A percentile compares a stretch with the other conserved stretches of the same genome.
Conservation (phyloP, 2,329 filamentous ascomycete species). For the Chalaropsis thielavioides region DNA sequence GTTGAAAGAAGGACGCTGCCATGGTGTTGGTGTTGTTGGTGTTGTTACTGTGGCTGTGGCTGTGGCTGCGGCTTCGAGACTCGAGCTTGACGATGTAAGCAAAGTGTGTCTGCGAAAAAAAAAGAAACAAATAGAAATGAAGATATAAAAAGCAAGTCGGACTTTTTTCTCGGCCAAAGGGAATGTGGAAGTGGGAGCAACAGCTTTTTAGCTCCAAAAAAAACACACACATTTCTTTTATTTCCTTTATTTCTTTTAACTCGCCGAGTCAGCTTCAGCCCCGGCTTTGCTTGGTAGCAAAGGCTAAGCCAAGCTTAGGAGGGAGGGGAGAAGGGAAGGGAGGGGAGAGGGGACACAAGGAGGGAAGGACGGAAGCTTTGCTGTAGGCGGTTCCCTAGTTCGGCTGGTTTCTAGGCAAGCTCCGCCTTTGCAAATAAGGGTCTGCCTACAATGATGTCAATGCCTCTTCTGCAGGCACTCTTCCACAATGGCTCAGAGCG, state of each 20-base stretch:
- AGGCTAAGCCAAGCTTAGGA: background rate
- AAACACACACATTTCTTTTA: background rate
- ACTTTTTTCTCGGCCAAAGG: background rate
- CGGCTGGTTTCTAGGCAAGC: background rate
- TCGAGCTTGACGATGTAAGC: background rate
- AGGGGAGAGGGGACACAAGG: background rate
- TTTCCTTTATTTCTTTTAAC: background rate
- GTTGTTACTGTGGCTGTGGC: background rate
- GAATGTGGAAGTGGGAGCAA: background rate
- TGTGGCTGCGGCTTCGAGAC: background rate
- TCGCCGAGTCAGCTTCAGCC: background rate
- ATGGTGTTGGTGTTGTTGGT: conserved; percentile 27
- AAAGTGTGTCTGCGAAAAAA: background rate
- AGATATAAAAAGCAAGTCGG: background rate
- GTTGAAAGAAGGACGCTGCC: conserved; percentile 35
- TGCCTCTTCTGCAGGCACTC: background rate
- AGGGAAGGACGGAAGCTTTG: background rate
- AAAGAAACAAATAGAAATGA: background rate
- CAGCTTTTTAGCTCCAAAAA: background rate
- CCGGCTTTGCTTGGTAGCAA: background rate
- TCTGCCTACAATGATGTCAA: conserved; percentile 5
- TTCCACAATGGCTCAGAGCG: background rate
- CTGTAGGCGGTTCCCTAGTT: background rate
- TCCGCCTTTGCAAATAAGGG: background rate
- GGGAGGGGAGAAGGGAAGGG: background rate